Conservation (phyloP, 805 yeast genomes). For the Candida germanica region DNA sequence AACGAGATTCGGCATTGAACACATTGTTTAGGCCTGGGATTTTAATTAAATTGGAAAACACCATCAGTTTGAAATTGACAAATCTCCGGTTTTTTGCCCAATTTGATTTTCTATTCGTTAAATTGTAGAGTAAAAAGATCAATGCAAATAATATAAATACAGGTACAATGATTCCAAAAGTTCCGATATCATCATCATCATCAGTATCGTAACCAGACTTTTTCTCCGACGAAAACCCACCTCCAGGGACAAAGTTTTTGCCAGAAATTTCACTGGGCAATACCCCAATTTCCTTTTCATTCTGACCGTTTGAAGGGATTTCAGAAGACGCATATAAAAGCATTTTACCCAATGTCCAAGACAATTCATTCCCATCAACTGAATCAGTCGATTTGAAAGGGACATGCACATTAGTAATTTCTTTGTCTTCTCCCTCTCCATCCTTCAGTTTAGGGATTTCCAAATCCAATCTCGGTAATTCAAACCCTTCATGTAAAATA, state of each 20-base stretch:
- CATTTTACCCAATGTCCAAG: slow-evolving; percentile 95
- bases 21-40: slow-evolving; percentile 20
- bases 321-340: slow-evolving; percentile 77
- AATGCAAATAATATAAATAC: slow-evolving; percentile 15
- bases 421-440: slow-evolving; percentile 23
- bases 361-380: slow-evolving; percentile 78
- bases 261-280: slow-evolving; percentile 38
- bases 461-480: slow-evolving; percentile 67
- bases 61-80: slow-evolving; percentile 8
- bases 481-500: slow-evolving; percentile 88
- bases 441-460: slow-evolving; percentile 34
- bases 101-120: slow-evolving; percentile 6
- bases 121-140: slow-evolving; percentile 10
- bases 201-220: slow-evolving; percentile 7
- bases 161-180: slow-evolving; percentile 5
- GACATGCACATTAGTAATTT: slow-evolving; percentile 36
- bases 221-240: slow-evolving; percentile 11
- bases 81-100: slow-evolving; percentile 13
- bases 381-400: slow-evolving; percentile 82
- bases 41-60: slow-evolving; percentile 14
- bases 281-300: slow-evolving; percentile 32
- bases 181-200: slow-evolving; percentile 19
- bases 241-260: slow-evolving; percentile 31
- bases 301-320: slow-evolving; percentile 28
- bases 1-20: slow-evolving; percentile 8